Evolutionary conservation across 495 filamentous ascomycete genomes (phyloP), one percentile per base, ranked within the genome.

Genomic region (Talaromyces adpressus): DNA sequence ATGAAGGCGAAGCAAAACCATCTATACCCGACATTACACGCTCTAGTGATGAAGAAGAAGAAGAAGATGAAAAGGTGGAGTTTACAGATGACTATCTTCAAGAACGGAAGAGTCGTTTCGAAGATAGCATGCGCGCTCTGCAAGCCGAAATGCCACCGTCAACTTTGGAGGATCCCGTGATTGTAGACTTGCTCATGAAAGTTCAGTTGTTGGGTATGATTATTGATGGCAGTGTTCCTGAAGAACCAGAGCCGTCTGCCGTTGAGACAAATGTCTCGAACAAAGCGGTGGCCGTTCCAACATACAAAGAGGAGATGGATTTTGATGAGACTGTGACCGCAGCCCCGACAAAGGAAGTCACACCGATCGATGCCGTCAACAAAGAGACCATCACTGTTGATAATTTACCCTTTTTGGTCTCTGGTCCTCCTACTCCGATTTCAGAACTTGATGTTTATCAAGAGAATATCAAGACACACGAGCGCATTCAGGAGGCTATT

Each of bases 61-160:
- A 80, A n/a, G 77, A 79, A 45, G 77, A 79, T 41, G 29, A 30
- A 30, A 77, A 77, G 57, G 67, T 70, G 3, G 69, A 77, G 18
- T 78, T 84, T 23, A 81, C 76, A 7, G 76, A 83, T 22, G 79
- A 82, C 36, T 81, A 83, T 63, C 68, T 82, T 7, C 75, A 80
- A n/a, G 75, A 79, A 62, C 72, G 79, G 20, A 80, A 81, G 65
- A 71, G 66, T 14, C 75, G 75, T 1, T 82, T 81, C 34, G 79
- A 83, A 61, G 77, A 73, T 51, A 76, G 81, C 32, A 76, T 83
- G 69, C 67, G 73, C 41, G 63, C 67, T 6, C 69, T 84, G 32
- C 72, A 79, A 47, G 72, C 77, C 7, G 78, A 80, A 66, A 65
- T 82, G 62, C 81, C 81, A 18, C 74, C 67, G 1, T 68, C 77